These are phyloP conservation scores for Cryoendolithus antarcticus DNA, from an alignment of 2,329 filamentous ascomycete species.

Conservation along the genomic window DNA sequence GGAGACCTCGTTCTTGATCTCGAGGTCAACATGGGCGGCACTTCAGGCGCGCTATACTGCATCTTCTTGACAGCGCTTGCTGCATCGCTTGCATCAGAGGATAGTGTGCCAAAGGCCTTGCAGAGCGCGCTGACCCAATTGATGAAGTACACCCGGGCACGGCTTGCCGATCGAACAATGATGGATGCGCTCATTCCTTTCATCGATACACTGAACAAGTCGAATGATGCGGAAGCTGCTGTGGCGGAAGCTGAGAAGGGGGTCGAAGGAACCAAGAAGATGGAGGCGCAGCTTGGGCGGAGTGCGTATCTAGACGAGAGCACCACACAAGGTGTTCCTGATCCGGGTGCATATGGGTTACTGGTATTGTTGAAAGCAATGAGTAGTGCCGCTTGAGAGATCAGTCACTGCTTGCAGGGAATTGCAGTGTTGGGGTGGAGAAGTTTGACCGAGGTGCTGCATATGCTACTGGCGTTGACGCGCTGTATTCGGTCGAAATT, in stretches of 20 bases:
- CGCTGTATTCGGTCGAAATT: no score
- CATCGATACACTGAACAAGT: conserved; percentile 15
- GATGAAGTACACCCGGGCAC: conserved; percentile 22
- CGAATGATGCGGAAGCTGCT: conserved; percentile 13
- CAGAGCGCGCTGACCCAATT: conserved; percentile 17
- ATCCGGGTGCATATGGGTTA: conserved; percentile 26
- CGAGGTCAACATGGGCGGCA: conserved; percentile 26
- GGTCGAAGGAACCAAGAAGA: conserved; percentile 23
- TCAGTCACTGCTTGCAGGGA: no score
- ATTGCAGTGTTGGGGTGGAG: no score
- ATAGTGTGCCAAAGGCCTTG: conserved; percentile 14
- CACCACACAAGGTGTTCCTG: conserved; percentile 23
- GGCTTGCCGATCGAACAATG: conserved; percentile 24
- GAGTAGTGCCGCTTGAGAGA: conserved; percentile 4
- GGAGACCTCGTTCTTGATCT: conserved; percentile 21
- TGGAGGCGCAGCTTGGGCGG: conserved; percentile 23
- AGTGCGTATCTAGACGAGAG: conserved; percentile 25
- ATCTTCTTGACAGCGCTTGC: conserved; percentile 24
- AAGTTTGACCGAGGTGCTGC: no score
- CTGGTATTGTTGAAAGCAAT: conserved; percentile 24
- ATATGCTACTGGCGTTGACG: no score
- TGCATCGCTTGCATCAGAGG: conserved; percentile 13
- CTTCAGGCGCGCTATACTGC: conserved; percentile 24
- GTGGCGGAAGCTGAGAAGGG: conserved; percentile 17
- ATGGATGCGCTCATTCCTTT: conserved; percentile 26